Percentiles rank a stretch among this genome's conserved stretches.
Evolutionary conservation across 805 yeast species (phyloP).

Genomic region (Cyberlindnera xylosilytica): DNA sequence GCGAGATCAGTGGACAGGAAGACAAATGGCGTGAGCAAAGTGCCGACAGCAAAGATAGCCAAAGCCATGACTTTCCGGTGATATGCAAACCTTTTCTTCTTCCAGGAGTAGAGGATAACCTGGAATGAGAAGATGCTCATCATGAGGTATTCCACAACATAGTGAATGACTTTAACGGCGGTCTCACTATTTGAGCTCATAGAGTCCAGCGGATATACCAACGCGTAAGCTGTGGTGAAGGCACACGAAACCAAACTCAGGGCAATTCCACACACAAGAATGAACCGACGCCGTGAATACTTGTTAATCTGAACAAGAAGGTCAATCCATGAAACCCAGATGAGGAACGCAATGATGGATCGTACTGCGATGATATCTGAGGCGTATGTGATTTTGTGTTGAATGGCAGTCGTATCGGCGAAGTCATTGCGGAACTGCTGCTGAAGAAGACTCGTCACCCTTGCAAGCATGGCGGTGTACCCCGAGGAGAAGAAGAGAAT

Average conservation of each 20-base stretch:
- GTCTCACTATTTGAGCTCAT: neutral
- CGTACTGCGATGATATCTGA: constrained; percentile 37
- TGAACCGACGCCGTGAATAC: constrained; percentile 29
- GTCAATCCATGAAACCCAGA: constrained; percentile 55
- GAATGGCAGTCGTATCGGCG: constrained; percentile 47
- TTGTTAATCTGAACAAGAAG: constrained; percentile 39
- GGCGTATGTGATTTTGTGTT: constrained; percentile 35
- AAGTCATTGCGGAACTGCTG: constrained; percentile 50
- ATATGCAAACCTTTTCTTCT: constrained; percentile 43
- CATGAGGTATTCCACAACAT: constrained; percentile 30
- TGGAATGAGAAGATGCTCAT: constrained; percentile 30
- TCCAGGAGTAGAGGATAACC: constrained; percentile 36
- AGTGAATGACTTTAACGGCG: constrained; percentile 30
- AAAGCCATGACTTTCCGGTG: constrained; percentile 45
- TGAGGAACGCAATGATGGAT: constrained; percentile 40
- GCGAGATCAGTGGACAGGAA: constrained; percentile 36
- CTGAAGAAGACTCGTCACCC: constrained; percentile 43
- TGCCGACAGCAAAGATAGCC: constrained; percentile 41
- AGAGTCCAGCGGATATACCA: neutral
- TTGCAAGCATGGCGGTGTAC: constrained; percentile 48
- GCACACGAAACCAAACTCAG: constrained; percentile 30
- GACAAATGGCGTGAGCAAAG: constrained; percentile 36
- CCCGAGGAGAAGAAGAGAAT: constrained; percentile 54
- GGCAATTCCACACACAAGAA: constrained; percentile 31
- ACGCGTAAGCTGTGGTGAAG: constrained; percentile 22